phyloP scores from a whole-genome alignment of 805 yeast species.

The Metschnikowia reukaufii region DNA sequence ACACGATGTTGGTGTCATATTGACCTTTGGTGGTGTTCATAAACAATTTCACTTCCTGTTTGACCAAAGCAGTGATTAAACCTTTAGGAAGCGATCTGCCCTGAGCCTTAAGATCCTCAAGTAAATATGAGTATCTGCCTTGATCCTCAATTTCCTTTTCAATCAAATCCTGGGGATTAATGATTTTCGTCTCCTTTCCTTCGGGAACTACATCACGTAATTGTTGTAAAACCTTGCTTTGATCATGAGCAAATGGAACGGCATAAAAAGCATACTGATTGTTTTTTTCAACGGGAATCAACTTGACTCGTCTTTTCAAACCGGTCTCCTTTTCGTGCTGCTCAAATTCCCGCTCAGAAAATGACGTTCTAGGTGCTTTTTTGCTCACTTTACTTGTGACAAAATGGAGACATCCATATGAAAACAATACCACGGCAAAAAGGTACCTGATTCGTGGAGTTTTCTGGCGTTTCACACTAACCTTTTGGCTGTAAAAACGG shows the following conservation, averaged over 20 bases:
- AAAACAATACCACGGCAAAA: conserved; percentile 34
- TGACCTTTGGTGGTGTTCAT: conserved; percentile 40
- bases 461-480: conserved; percentile 10
- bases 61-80: conserved; percentile 50
- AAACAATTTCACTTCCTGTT: conserved; percentile 35
- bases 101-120: conserved; percentile 42
- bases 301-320: conserved; percentile 48
- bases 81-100: conserved; percentile 43
- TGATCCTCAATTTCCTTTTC: conserved; percentile 45
- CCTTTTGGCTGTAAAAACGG: conserved; percentile 10
- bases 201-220: conserved; percentile 18
- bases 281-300: conserved; percentile 39
- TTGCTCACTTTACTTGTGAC: conserved; percentile 32
- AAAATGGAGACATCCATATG: conserved; percentile 32
- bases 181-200: conserved; percentile 32
- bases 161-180: conserved; percentile 54
- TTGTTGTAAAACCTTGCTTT: conserved; percentile 23
- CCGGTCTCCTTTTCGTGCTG: conserved; percentile 51
- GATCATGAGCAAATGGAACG: conserved; percentile 32
- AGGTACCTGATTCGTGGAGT: conserved; percentile 38
- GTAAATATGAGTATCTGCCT: conserved; percentile 51
- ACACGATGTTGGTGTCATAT: conserved; percentile 46
- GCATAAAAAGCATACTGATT: conserved; percentile 44
- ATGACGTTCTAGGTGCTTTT: conserved; percentile 38
- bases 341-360: conserved; percentile 49